Percentiles rank a stretch among this genome's conserved stretches.
Evolutionary conservation across 2,329 filamentous ascomycete species (phyloP).

Genomic region (Myriosclerotinia curreyana): DNA sequence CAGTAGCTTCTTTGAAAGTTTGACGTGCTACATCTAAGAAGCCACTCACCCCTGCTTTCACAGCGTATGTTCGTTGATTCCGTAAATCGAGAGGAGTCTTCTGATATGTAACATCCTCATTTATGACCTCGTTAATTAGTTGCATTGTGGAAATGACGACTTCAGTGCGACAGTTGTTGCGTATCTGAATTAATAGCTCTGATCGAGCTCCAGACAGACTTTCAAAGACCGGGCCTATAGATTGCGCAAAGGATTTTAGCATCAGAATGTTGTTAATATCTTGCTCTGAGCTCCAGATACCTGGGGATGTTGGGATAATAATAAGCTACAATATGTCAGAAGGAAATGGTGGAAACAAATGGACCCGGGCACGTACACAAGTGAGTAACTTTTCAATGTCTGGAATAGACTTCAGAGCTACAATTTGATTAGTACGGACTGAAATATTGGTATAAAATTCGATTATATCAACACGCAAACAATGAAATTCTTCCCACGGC

Average conservation of each 20-base stretch:
- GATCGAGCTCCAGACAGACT: constrained; percentile 64
- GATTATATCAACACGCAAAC: not conserved
- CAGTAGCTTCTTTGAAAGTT: constrained; percentile 83
- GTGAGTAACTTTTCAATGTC: constrained; percentile 81
- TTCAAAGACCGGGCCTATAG: constrained; percentile 64
- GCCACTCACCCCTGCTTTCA: constrained; percentile 80
- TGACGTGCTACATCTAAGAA: constrained; percentile 85
- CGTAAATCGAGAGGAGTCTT: constrained; percentile 78
- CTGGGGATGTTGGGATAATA: constrained; percentile 64
- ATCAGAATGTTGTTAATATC: constrained; percentile 83
- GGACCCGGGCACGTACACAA: constrained; percentile 49
- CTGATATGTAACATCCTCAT: constrained; percentile 76
- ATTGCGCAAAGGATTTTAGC: constrained; percentile 75
- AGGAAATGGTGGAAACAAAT: constrained; percentile 27
- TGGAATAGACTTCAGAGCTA: constrained; percentile 69
- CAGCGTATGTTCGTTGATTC: constrained; percentile 86
- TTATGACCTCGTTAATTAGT: constrained; percentile 68
- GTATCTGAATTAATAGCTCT: constrained; percentile 63
- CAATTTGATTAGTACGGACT: not conserved
- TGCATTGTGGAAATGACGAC: constrained; percentile 59
- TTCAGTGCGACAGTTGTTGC: constrained; percentile 64
- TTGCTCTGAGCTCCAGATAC: constrained; percentile 69
- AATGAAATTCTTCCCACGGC: not conserved
- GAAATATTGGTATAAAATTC: not conserved
- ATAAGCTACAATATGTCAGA: constrained; percentile 57